Base-by-base conservation (phyloP, 441 rosid genomes). In the Aleurites moluccanus region DNA sequence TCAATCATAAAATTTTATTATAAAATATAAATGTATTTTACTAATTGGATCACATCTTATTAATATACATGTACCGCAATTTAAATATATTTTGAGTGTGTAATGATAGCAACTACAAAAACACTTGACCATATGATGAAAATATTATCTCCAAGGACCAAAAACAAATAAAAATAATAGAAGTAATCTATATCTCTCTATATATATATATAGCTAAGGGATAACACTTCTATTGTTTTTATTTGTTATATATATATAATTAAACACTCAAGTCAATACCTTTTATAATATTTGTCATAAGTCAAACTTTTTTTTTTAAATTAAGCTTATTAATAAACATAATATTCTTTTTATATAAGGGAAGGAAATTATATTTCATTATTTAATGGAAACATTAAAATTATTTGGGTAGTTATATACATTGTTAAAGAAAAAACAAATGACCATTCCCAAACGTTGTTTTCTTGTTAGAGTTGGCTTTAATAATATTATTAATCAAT, bases 341-440 rank as follows among this genome's bases (percentile, higher is more conserved):
- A 6, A 4, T 68, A 25, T 27, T 2, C 20, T 74, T 67, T 53
- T 47, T 69, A 7, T 33, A 6, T 8, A 23, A 9, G 10, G 44
- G 44, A 40, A 20, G 53, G 69, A 27, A 0, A 40, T 56, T 38
- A 10, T 65, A 74, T 56, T 64, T 52, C 30, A 35, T 42, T 76
- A 55, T 73, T 70, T 55, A 61, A 76, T 67, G 69, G 69, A 64
- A 73, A 69, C 10, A 9, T 10, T 42, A n/a, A 56, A 73, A 23
- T 67, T 40, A 44, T 44, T 75, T 56, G 0, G 9, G 69, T 9
- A 30, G 20, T 27, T 38, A 38, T 63, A 42, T 10, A 28, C 6
- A 0, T 20, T n/a, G n/a, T 53, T n/a, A n/a, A 53, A 56, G 23
- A 40, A 10, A 35, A 65, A 57, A 18, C 47, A 47, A 40, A 25